These are phyloP conservation scores for Sporothrix variecibatus DNA, from an alignment of 2,329 filamentous ascomycete genomes.

Conservation along the genomic window DNA sequence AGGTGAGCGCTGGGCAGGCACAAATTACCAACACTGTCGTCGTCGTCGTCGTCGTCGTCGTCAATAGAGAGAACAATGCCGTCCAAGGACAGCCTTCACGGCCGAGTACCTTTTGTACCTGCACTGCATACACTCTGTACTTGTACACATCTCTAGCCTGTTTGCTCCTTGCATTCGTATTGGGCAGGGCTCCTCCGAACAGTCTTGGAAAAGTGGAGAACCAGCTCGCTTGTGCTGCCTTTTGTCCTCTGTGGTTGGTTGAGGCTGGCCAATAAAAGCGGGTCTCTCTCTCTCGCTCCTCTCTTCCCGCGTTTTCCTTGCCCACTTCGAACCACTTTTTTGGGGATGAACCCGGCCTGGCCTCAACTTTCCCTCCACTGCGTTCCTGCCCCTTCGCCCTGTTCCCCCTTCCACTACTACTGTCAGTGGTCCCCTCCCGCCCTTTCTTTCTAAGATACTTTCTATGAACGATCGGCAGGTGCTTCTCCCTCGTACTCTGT, in stretches of 20 bases:
- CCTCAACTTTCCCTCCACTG: background rate
- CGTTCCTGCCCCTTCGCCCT: slow-evolving; percentile 5
- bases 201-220: background rate
- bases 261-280: background rate
- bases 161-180: background rate
- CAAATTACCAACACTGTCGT: background rate
- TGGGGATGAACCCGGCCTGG: background rate
- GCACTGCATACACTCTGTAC: background rate
- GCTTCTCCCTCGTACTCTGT: background rate
- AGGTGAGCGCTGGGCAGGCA: background rate
- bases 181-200: background rate
- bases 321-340: slow-evolving; percentile 7
- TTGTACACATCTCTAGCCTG: background rate
- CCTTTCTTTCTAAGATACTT: background rate
- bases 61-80: background rate
- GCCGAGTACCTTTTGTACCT: background rate
- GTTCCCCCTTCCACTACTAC: background rate
- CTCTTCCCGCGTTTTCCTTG: background rate
- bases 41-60: background rate
- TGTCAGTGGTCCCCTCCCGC: background rate
- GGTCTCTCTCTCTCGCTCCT: background rate
- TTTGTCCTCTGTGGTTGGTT: background rate
- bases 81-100: background rate
- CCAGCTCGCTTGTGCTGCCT: background rate
- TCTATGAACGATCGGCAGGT: slow-evolving; percentile 5